These are phyloP conservation scores for Paraconiothyrium brasiliense DNA, from an alignment of 2,329 filamentous ascomycete species.

Conservation along the genomic window DNA sequence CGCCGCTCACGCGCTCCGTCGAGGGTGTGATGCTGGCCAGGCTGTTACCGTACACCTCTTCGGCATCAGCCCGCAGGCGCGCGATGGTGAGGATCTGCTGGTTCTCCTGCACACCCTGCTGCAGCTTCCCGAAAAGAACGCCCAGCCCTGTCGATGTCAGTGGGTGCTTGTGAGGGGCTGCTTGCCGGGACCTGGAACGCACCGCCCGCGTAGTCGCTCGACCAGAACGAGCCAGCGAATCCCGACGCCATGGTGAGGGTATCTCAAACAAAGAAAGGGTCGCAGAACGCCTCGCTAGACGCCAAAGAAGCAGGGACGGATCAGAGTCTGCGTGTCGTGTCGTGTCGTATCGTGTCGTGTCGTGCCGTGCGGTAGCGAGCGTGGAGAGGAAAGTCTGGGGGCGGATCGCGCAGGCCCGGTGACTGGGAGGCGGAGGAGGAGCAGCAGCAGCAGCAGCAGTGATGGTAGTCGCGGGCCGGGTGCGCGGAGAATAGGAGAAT, in stretches of 20 bases:
- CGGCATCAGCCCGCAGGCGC: constrained; percentile 92
- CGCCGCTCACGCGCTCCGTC: constrained; percentile 82
- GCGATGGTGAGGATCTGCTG: constrained; percentile 92
- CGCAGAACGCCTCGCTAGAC: constrained; percentile 26
- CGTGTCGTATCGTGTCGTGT: constrained; percentile 28
- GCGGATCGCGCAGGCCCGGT: constrained; percentile 27
- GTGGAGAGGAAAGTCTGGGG: constrained; percentile 40
- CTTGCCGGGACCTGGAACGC: constrained; percentile 41
- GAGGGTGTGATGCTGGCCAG: constrained; percentile 83
- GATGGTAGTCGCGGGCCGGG: constrained; percentile 4
- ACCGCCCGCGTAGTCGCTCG: constrained; percentile 95
- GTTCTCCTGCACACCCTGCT: constrained; percentile 95
- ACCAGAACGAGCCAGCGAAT: constrained; percentile 98
- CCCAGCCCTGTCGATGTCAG: constrained; percentile 71
- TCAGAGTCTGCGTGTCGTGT: constrained; percentile 15
- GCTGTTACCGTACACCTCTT: constrained; percentile 85
- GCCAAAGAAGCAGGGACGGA: constrained; percentile 17
- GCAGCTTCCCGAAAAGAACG: constrained; percentile 94
- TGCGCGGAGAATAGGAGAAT: constrained; percentile 17
- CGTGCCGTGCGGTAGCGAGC: constrained; percentile 33
- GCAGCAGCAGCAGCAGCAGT: neutral
- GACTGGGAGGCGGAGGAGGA: neutral
- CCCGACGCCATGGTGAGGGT: constrained; percentile 52
- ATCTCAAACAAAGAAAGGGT: constrained; percentile 30
- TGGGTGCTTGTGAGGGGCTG: constrained; percentile 25